Percentiles rank a stretch among this genome's conserved stretches.
phyloP scores from a whole-genome alignment of 1,139 yeast genomes.

The Suhomyces bolitotheri region DNA sequence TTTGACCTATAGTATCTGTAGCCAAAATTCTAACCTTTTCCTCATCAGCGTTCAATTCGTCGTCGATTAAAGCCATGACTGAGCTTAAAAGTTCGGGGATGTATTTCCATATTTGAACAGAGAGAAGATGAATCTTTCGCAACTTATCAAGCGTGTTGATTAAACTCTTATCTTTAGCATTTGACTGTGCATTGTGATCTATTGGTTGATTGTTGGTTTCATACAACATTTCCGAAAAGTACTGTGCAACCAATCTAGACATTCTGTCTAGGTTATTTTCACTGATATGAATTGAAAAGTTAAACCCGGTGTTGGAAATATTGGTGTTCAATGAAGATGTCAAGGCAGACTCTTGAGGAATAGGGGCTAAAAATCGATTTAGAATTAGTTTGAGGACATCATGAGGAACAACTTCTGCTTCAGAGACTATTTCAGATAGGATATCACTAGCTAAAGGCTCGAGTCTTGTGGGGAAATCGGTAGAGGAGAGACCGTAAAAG shows the following conservation, averaged over 20 bases:
- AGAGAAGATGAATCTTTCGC: constrained; percentile 60
- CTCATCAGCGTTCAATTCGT: constrained; percentile 75
- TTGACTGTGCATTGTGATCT: constrained; percentile 12
- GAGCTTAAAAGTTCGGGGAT: constrained; percentile 76
- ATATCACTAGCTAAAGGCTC: constrained; percentile 68
- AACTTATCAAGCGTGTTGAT: constrained; percentile 38
- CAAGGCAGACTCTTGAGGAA: constrained; percentile 17
- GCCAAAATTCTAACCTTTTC: constrained; percentile 64
- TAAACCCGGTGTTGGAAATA: constrained; percentile 58
- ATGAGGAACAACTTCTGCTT: constrained; percentile 67
- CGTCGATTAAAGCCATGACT: constrained; percentile 77
- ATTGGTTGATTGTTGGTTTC: constrained; percentile 41
- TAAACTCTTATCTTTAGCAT: constrained; percentile 6
- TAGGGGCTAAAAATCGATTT: constrained; percentile 41
- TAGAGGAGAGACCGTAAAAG: constrained; percentile 55
- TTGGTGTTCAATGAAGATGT: constrained; percentile 19
- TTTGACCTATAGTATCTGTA: constrained; percentile 69
- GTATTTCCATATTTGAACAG: constrained; percentile 71
- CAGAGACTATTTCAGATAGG: constrained; percentile 74
- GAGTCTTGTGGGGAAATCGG: constrained; percentile 43
- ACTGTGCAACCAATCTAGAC: constrained; percentile 76
- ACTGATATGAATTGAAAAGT: constrained; percentile 67
- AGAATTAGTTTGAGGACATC: constrained; percentile 63
- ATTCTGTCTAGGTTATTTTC: constrained; percentile 70
- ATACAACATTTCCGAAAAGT: constrained; percentile 73